Conservation (phyloP, 768 basidiomycete genomes). For the Mycena latifolia region DNA sequence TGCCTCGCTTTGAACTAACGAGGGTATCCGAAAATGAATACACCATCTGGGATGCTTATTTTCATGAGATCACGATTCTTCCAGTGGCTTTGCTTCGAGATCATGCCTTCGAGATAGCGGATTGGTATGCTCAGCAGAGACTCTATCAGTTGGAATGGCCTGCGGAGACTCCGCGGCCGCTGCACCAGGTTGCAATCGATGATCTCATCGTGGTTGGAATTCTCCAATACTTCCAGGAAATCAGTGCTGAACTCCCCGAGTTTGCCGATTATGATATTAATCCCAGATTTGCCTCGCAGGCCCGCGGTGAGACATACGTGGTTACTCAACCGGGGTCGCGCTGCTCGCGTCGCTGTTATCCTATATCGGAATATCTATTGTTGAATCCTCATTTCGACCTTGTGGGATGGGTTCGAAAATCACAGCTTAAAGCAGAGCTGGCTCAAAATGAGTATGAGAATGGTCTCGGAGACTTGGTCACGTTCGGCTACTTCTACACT, state of each 20-base stretch:
- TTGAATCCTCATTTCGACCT: not conserved
- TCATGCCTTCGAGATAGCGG: not conserved
- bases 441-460: too few relatives aligned
- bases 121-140: slow-evolving; percentile 2
- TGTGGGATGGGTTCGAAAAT: not conserved
- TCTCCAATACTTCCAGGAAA: too few relatives aligned
- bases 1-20: too few relatives aligned
- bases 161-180: not conserved
- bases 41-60: not conserved
- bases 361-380: not conserved
- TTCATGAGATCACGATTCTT: too few relatives aligned
- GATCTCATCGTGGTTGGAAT: not conserved
- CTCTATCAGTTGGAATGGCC: too few relatives aligned
- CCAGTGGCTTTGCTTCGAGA: not conserved
- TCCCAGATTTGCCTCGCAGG: too few relatives aligned
- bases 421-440: not conserved
- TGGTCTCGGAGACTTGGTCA: too few relatives aligned
- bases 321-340: not conserved
- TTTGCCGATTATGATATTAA: too few relatives aligned
- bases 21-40: not conserved
- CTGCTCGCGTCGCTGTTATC: not conserved
- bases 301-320: not conserved
- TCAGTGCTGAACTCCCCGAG: too few relatives aligned
- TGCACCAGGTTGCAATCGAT: slow-evolving; percentile 1
- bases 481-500: too few relatives aligned